Base-by-base conservation (phyloP, 1,284 basidiomycete genomes). In the Taiwanofungus camphoratus region DNA sequence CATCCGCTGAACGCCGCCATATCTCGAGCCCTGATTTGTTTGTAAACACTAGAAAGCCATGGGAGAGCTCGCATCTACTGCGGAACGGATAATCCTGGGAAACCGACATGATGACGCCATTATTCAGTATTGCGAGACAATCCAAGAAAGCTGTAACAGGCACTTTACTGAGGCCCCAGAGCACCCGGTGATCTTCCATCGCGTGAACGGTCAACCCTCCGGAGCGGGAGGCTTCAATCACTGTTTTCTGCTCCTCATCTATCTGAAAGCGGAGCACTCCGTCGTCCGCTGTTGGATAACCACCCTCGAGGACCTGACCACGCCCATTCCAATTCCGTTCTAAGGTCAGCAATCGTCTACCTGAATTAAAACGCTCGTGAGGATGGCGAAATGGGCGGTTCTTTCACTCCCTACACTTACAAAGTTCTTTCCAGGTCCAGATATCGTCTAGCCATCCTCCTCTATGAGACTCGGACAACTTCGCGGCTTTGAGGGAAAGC, bases 391-490 rank as follows among this genome's bases (percentile, higher is more conserved):
- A 20, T 20, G 5, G 19, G 13, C 20, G 9, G 7, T 5, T 16
- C 22, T 19, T 8, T 6, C 18, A 18, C 22, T 11, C n/a, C 16
- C 18, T 20, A 19, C 6, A 52, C 54, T 31, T 34, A 51, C 55
- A 56, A 1, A 57, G 38, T 7, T 56, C 53, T 41, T 56, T 57
- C 57, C 57, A 59, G 30, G 38, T 50, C 9, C 30, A 26, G 2
- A 51, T 50, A 3, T 41, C 52, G 15, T 40, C 36, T 4, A 56
- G 42, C 46, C 48, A 52, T 11, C 19, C n/a, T 12, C 23, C 23
- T 13, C 38, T 20, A n/a, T n/a, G n/a, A n/a, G n/a, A n/a, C 21
- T 48, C 41, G 15, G 33, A 31, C 8, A 13, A 32, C 13, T 45
- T 41, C 9, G 47, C 52, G 5, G 54, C 53, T 18, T 52, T 46